Conservation (phyloP, 2,329 filamentous ascomycete species). For the Penicillium paneum region DNA sequence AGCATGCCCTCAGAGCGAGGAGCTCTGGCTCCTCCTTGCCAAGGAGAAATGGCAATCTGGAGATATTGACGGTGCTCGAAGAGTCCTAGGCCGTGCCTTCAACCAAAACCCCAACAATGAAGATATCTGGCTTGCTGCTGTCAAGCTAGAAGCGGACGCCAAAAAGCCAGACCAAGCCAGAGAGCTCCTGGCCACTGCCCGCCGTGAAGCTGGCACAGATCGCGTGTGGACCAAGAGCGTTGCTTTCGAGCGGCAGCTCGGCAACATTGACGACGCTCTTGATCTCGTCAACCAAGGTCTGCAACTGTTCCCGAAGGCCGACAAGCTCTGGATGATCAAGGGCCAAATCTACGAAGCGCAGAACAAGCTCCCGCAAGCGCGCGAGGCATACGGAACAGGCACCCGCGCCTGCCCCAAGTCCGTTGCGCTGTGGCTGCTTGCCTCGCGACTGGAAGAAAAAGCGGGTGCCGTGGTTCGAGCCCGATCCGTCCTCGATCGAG, state of each 20-base stretch:
- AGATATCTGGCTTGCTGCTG: slow-evolving; percentile 94
- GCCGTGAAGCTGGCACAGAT: slow-evolving; percentile 87
- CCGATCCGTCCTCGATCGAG: slow-evolving; percentile 87
- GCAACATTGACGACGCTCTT: slow-evolving; percentile 74
- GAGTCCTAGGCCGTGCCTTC: slow-evolving; percentile 84
- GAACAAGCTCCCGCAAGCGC: slow-evolving; percentile 74
- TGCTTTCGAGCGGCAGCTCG: slow-evolving; percentile 83
- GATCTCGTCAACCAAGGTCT: slow-evolving; percentile 84
- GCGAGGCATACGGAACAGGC: slow-evolving; percentile 84
- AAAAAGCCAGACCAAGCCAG: slow-evolving; percentile 77
- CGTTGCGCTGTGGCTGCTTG: slow-evolving; percentile 84
- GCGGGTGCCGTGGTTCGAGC: slow-evolving; percentile 84
- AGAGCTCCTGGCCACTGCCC: slow-evolving; percentile 74
- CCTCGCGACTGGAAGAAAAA: slow-evolving; percentile 81
- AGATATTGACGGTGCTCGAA: slow-evolving; percentile 79
- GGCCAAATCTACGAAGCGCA: slow-evolving; percentile 92
- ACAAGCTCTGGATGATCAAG: slow-evolving; percentile 98
- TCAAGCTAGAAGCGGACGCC: slow-evolving; percentile 92
- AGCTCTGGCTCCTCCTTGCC: slow-evolving; percentile 92
- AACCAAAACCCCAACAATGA: slow-evolving; percentile 95
- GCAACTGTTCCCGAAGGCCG: slow-evolving; percentile 75
- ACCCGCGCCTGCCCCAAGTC: slow-evolving; percentile 83
- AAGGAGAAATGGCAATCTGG: slow-evolving; percentile 91
- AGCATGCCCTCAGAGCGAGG: slow-evolving; percentile 84
- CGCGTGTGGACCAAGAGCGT: slow-evolving; percentile 97